Evolutionary conservation across 2,329 filamentous ascomycete genomes (phyloP).

Genomic region (Macroventuria anomochaeta): DNA sequence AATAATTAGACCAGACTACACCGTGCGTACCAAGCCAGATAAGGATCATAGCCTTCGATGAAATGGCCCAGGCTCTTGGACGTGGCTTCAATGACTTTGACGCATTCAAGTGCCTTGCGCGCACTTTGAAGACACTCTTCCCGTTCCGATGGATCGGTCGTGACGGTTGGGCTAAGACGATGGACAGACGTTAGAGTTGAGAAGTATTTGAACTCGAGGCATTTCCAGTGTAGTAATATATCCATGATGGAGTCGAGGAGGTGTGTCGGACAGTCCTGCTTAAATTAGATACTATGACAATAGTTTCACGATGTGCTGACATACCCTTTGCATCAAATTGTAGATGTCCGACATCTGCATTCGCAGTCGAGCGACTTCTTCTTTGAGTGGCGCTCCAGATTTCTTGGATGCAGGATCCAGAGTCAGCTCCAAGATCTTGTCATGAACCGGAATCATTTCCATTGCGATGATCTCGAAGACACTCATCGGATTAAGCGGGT

Average conservation of each 20-base stretch:
- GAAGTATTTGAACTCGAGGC: conserved; percentile 44
- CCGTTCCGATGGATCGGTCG: conserved; percentile 35
- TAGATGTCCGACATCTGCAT: conserved; percentile 33
- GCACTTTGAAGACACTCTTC: conserved; percentile 42
- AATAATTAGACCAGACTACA: not conserved
- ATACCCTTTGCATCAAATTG: conserved; percentile 32
- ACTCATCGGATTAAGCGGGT: conserved; percentile 34
- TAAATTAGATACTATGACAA: not conserved
- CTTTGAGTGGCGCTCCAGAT: conserved; percentile 19
- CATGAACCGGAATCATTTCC: conserved; percentile 39
- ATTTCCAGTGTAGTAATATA: conserved; percentile 41
- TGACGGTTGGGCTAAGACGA: conserved; percentile 40
- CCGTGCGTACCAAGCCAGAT: conserved; percentile 35
- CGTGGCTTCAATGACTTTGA: conserved; percentile 33
- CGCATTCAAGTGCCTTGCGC: conserved; percentile 39
- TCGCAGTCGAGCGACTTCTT: conserved; percentile 32
- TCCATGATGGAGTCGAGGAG: conserved; percentile 27
- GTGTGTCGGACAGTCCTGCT: conserved; percentile 28
- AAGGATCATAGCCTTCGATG: conserved; percentile 40
- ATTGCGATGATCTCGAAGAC: conserved; percentile 33
- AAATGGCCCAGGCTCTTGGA: conserved; percentile 36
- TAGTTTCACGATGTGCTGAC: not conserved
- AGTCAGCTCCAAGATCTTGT: conserved; percentile 36
- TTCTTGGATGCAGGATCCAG: conserved; percentile 24
- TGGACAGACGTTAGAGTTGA: conserved; percentile 42